Evolutionary conservation across 1,284 basidiomycete genomes (phyloP), one percentile per base, ranked within the genome.

Genomic region (Tylopilus sp.): DNA sequence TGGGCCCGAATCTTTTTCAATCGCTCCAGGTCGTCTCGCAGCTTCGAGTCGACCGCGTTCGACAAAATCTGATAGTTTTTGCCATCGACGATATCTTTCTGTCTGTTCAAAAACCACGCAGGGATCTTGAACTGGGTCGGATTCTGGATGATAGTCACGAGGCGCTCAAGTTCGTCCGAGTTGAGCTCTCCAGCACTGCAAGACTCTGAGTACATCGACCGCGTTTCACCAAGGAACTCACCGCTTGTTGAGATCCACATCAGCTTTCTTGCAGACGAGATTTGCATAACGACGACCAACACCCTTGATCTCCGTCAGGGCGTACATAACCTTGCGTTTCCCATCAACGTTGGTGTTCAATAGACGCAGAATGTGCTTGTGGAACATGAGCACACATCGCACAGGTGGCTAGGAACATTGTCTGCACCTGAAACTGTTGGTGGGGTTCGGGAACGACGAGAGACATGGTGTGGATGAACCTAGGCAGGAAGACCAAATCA

Each of bases 321-420:
- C 88, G 73, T 91, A 96, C 92, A 94, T 94, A 73, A 98, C 89
- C 81, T 98, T 98, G 69, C 94, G 87, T 75, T 94, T 94, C 61
- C 95, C 96, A 76, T 98, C 94, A 66, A 99, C 96, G 77, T 99
- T 99, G 71, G 96, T 99, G 84, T 99, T 98, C 69, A 99, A 84
- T 52, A 99, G 83, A 91, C 96, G 94, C 59, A 97, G 77, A 73
- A 96, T 96, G 82, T 95, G 92, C 89, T 94, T 63, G 46, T 21
- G 39, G 44, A 43, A 38, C 18, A 45, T 59, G 43, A 55, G 48
- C 36, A 38, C n/a, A 21, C 4, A 34, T 9, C 30, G n/a, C 17
- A 33, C 35, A 30, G 44, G 29, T 21, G 31, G 31, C 8, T 1
- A 50, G 14, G 8, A 7, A 3, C 35, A 31, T 17, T 4, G 31